Conservation (phyloP, 2,329 filamentous ascomycete genomes). For the Hawksworthiomyces lignivorus region DNA sequence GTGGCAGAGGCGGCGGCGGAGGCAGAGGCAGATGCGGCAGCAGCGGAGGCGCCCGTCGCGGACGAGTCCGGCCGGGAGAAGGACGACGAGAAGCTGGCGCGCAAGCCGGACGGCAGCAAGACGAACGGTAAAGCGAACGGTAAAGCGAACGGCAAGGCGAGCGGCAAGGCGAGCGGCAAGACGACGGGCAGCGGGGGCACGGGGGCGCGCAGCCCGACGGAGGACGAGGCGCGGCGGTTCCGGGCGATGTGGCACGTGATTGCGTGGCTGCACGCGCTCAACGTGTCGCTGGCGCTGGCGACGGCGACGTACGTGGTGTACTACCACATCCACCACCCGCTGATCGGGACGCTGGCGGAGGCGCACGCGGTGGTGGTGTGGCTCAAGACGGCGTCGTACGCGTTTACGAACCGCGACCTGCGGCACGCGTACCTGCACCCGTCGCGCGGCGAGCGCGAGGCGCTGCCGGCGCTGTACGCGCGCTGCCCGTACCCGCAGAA, state of each 20-base stretch:
- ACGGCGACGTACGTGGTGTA: constrained; percentile 84
- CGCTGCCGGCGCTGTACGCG: constrained; percentile 73
- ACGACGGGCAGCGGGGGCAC: constrained; percentile 30
- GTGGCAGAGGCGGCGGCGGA: not conserved
- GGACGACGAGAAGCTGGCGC: not conserved
- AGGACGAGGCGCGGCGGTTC: constrained; percentile 59
- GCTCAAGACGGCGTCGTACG: constrained; percentile 93
- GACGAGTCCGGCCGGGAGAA: no score
- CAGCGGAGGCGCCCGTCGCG: no score
- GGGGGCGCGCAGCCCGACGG: constrained; percentile 47
- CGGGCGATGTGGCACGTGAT: constrained; percentile 72
- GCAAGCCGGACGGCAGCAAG: no score
- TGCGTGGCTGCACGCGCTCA: constrained; percentile 72
- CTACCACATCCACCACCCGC: constrained; percentile 82
- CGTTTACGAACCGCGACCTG: constrained; percentile 91
- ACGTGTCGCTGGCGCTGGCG: constrained; percentile 72
- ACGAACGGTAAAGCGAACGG: no score
- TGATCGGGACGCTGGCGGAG: constrained; percentile 86
- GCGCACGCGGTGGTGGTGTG: constrained; percentile 91
- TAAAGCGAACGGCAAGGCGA: not conserved
- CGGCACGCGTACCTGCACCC: constrained; percentile 85
- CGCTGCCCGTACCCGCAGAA: constrained; percentile 83
- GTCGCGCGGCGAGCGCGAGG: constrained; percentile 53
- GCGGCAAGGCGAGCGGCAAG: constrained; percentile 20
- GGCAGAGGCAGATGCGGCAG: no score